A percentile compares a stretch with the other conserved stretches of the same genome.
Conservation (phyloP, 1,139 yeast species). For the Schwanniomyces etchellsii region DNA sequence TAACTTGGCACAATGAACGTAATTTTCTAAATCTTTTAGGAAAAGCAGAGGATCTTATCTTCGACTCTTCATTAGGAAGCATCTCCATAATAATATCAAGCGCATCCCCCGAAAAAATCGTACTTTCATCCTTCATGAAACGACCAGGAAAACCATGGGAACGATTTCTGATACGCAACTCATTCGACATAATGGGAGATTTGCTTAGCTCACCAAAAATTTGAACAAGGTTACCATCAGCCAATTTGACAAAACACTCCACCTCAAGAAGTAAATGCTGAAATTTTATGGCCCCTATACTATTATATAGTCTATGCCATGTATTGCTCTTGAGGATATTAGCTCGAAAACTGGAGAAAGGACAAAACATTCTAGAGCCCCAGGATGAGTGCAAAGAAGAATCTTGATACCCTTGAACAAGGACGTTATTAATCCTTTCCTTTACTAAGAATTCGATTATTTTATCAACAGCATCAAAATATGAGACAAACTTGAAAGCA, state of each 20-base stretch:
- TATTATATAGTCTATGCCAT: slow-evolving; percentile 30
- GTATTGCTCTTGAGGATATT: slow-evolving; percentile 25
- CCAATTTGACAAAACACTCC: slow-evolving; percentile 16
- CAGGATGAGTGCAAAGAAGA: slow-evolving; percentile 9
- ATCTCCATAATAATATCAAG: slow-evolving; percentile 4
- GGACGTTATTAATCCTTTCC: slow-evolving; percentile 15
- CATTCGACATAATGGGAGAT: no score
- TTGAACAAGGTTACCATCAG: slow-evolving; percentile 16
- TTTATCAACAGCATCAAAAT: slow-evolving; percentile 22
- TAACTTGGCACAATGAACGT: slow-evolving; percentile 9
- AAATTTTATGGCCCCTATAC: slow-evolving; percentile 28
- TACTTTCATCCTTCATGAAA: slow-evolving; percentile 1
- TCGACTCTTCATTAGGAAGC: slow-evolving; percentile 1
- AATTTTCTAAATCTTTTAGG: slow-evolving; percentile 20
- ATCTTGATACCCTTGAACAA: slow-evolving; percentile 22
- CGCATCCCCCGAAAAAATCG: slow-evolving; percentile 3
- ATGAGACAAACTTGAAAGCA: slow-evolving; percentile 7
- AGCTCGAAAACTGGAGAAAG: slow-evolving; percentile 19
- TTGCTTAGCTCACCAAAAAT: slow-evolving; percentile 31
- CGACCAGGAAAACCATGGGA: no score
- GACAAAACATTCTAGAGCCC: slow-evolving; percentile 13
- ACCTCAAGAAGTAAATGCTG: slow-evolving; percentile 23
- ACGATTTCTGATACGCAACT: no score
- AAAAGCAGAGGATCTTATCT: slow-evolving; percentile 5
- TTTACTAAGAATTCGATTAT: slow-evolving; percentile 14